A percentile compares a stretch with the other conserved stretches of the same genome.
These are phyloP conservation scores for Aspergillus bridgeri DNA, from an alignment of 495 filamentous ascomycete genomes.

Conservation along the genomic window DNA sequence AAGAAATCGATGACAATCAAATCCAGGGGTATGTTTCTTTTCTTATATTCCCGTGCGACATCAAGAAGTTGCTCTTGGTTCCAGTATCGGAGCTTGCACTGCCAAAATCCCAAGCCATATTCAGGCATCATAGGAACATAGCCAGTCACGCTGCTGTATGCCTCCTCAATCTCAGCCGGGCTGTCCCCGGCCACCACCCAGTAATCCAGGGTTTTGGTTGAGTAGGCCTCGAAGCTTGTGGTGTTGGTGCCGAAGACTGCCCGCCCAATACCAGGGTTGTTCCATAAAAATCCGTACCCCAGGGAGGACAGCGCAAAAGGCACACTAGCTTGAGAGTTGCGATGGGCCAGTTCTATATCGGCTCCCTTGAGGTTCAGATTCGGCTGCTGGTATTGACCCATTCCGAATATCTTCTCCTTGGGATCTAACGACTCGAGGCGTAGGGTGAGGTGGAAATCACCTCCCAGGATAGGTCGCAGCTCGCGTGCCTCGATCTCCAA, in stretches of 20 bases:
- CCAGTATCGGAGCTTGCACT: conserved; percentile 58
- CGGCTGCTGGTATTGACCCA: conserved; percentile 62
- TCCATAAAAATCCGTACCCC: conserved; percentile 59
- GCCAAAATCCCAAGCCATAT: conserved; percentile 61
- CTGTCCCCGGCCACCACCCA: conserved; percentile 56
- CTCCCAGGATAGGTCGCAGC: conserved; percentile 49
- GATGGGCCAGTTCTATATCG: conserved; percentile 58
- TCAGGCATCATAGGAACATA: conserved; percentile 60
- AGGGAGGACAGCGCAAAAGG: conserved; percentile 52
- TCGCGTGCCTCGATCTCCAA: conserved; percentile 52
- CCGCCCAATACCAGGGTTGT: conserved; percentile 54
- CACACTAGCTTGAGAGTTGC: conserved; percentile 57
- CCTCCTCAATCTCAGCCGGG: conserved; percentile 49
- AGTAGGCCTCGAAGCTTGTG: conserved; percentile 57
- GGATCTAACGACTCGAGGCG: conserved; percentile 50
- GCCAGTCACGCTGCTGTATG: conserved; percentile 49
- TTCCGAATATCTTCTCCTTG: conserved; percentile 56
- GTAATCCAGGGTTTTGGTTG: conserved; percentile 51
- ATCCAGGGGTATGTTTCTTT: conserved; percentile 49
- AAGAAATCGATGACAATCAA: conserved; percentile 61
- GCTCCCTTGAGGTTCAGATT: conserved; percentile 53
- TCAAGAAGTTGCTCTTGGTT: conserved; percentile 55
- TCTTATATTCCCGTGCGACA: conserved; percentile 52
- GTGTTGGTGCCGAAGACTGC: conserved; percentile 54
- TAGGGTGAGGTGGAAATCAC: conserved; percentile 50